Percentiles rank a stretch among this genome's conserved stretches.
These are phyloP conservation scores for Pseudogymnoascus sp. DNA, from an alignment of 2,329 filamentous ascomycete genomes.

Conservation along the genomic window DNA sequence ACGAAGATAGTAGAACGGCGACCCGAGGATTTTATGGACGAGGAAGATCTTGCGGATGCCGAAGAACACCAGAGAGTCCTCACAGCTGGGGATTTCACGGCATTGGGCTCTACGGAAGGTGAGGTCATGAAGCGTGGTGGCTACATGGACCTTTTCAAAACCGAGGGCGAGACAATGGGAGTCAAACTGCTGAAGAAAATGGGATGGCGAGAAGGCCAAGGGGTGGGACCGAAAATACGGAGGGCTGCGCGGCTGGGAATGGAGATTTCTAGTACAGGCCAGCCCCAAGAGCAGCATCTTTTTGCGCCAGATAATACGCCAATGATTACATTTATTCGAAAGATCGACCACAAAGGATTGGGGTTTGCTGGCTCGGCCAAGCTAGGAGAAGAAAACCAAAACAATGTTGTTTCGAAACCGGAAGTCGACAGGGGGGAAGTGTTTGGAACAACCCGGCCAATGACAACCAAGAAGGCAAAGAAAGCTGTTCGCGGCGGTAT, in stretches of 20 bases:
- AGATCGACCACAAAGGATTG: conserved; percentile 64
- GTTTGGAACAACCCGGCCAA: conserved; percentile 17
- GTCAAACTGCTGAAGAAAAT: conserved; percentile 79
- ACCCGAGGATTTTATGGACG: conserved; percentile 95
- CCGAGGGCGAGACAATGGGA: conserved; percentile 77
- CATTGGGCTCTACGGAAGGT: conserved; percentile 61
- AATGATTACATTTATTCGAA: conserved; percentile 60
- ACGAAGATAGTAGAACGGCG: conserved; percentile 50
- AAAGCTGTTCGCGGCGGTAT: conserved; percentile 58
- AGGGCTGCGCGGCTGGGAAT: conserved; percentile 62
- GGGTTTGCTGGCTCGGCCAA: conserved; percentile 57
- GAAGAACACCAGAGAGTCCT: conserved; percentile 71
- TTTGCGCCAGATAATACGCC: conserved; percentile 79
- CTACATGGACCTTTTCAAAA: conserved; percentile 66
- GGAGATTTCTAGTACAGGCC: conserved; percentile 33
- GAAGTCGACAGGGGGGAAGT: conserved; percentile 36
- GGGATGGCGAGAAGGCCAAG: conserved; percentile 94
- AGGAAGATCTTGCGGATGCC: conserved; percentile 84
- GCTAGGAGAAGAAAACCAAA: conserved; percentile 33
- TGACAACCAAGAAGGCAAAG: conserved; percentile 43
- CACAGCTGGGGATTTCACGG: conserved; percentile 67
- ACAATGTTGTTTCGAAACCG: conserved; percentile 16
- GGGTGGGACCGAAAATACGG: conserved; percentile 79
- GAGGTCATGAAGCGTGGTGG: conserved; percentile 43
- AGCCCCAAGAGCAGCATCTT: conserved; percentile 51